phyloP scores from a whole-genome alignment of 75 land plant genomes.

The Adiantum capillusveneris region DNA sequence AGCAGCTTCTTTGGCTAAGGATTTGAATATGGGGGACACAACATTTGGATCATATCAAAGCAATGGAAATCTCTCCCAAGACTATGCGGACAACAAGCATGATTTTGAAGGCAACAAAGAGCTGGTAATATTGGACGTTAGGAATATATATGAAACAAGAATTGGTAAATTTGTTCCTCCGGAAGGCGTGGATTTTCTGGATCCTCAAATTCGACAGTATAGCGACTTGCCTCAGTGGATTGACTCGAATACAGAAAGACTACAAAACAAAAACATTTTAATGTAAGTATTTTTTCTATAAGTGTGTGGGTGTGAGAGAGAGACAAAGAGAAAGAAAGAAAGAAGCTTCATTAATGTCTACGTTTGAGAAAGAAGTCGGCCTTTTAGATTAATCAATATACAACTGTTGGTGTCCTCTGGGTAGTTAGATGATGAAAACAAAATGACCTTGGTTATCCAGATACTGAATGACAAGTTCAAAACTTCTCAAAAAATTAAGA shows the following conservation, averaged over 20 bases:
- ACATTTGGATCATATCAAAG: not conserved
- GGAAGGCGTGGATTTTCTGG: constrained; percentile 49
- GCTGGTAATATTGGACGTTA: constrained; percentile 74
- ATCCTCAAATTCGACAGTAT: constrained; percentile 82
- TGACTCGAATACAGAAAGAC: constrained; percentile 54
- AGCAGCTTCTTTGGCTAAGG: too few relatives aligned
- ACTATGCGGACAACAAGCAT: not conserved
- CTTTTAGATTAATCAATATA: too few relatives aligned
- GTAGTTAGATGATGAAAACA: too few relatives aligned
- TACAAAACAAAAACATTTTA: constrained; percentile 59
- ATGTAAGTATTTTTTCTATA: constrained; percentile 48
- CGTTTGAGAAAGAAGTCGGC: too few relatives aligned
- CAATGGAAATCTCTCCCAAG: not conserved
- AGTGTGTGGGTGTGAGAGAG: too few relatives aligned
- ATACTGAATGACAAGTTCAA: too few relatives aligned
- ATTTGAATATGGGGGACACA: too few relatives aligned
- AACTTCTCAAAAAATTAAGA: too few relatives aligned
- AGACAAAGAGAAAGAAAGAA: not conserved
- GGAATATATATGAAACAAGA: constrained; percentile 92
- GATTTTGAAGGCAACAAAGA: constrained; percentile 5
- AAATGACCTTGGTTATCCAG: too few relatives aligned
- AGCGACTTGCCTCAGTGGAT: constrained; percentile 94
- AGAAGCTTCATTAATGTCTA: not conserved
- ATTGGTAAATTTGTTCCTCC: constrained; percentile 78
- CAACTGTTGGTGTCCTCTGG: too few relatives aligned